Conservation (phyloP, 495 filamentous ascomycete species). For the Penicillium pancosmium region DNA sequence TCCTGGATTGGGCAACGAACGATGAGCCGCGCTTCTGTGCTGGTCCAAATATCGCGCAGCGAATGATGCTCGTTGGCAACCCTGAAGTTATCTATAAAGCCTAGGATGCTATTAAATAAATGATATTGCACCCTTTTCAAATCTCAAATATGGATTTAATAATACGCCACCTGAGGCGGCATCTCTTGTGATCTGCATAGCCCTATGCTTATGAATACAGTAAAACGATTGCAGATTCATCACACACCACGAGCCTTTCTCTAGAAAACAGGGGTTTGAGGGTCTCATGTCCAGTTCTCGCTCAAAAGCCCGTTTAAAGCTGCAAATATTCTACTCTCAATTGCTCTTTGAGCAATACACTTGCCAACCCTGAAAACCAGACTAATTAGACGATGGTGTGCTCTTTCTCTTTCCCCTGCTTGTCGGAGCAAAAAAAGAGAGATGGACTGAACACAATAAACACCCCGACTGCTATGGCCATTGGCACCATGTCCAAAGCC, state of each 20-base stretch:
- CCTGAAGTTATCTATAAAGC: not conserved
- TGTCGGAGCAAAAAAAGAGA: not conserved
- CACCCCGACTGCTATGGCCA: conserved; percentile 4
- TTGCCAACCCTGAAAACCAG: not conserved
- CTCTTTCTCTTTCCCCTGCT: not conserved
- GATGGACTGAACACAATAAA: conserved; percentile 10
- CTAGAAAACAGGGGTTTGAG: too few species aligned
- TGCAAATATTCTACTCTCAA: too few species aligned
- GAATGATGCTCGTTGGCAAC: not conserved
- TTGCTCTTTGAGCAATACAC: not conserved
- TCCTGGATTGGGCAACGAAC: not conserved
- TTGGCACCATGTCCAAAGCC: conserved; percentile 10
- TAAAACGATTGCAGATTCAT: too few species aligned
- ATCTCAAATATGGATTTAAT: too few species aligned
- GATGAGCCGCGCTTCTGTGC: conserved; percentile 3
- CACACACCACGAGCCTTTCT: too few species aligned
- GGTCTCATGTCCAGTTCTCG: too few species aligned
- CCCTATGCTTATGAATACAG: too few species aligned
- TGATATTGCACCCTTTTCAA: too few species aligned
- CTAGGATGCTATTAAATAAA: too few species aligned
- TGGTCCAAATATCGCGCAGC: not conserved
- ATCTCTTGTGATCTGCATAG: too few species aligned
- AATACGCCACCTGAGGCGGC: too few species aligned
- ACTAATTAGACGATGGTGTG: not conserved
- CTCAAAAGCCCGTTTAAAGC: too few species aligned